Conservation (phyloP, 257 asterid species). For the Fraxinus quadrangulata region DNA sequence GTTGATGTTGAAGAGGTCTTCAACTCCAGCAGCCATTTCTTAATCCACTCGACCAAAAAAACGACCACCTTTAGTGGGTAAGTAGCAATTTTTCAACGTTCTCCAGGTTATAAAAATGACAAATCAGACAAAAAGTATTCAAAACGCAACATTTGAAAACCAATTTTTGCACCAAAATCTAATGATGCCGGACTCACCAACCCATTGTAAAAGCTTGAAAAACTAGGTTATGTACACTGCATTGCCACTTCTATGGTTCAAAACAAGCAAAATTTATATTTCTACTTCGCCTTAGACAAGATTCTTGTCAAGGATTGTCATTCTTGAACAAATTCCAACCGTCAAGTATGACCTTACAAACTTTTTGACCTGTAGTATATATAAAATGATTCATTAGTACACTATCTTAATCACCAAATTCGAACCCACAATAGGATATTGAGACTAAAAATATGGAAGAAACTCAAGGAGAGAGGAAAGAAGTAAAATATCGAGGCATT, state of each 20-base stretch:
- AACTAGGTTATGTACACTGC: not conserved
- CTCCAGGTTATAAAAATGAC: not conserved
- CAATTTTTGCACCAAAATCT: slow-evolving; percentile 5
- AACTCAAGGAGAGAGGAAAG: slow-evolving; percentile 29
- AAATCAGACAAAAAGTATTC: not conserved
- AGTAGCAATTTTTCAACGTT: not conserved
- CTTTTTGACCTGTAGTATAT: not conserved
- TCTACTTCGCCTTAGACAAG: not conserved
- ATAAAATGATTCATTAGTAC: not conserved
- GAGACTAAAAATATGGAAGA: slow-evolving; percentile 17
- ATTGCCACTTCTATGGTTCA: not conserved
- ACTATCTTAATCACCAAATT: not conserved
- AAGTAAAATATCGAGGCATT: slow-evolving; percentile 64
- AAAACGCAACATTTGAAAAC: not conserved
- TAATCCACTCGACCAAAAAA: not conserved
- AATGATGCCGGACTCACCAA: not conserved
- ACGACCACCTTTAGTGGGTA: not conserved
- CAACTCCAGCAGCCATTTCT: slow-evolving; percentile 16
- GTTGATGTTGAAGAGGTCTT: not conserved
- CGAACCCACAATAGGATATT: not conserved
- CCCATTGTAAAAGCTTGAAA: not conserved
- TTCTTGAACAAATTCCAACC: slow-evolving; percentile 39
- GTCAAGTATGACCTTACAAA: slow-evolving; percentile 39
- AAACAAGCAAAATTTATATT: not conserved
- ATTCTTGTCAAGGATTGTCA: slow-evolving; percentile 2